Evolutionary conservation across 345 rosid species (phyloP).

Genomic region (Eucalyptus microcorys): DNA sequence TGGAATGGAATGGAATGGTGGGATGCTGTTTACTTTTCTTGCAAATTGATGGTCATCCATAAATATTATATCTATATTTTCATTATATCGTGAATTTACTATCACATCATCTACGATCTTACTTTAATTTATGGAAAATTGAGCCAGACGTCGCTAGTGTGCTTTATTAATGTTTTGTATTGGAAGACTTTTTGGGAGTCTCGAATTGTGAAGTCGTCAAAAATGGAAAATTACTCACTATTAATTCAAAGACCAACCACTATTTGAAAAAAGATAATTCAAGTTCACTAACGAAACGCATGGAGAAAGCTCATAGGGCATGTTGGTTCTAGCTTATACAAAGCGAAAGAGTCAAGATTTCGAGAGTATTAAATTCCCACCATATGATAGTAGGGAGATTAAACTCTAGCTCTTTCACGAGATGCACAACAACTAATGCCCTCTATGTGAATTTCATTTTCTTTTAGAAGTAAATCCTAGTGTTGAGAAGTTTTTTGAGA

Average conservation of each 20-base stretch:
- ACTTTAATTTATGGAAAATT: neutral
- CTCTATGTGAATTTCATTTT: neutral
- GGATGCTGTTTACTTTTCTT: neutral
- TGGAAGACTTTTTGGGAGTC: neutral
- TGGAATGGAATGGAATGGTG: neutral
- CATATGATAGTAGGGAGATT: neutral
- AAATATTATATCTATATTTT: neutral
- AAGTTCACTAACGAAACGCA: neutral
- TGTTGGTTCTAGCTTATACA: rapidly evolving
- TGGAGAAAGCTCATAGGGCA: neutral
- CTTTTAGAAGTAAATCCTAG: neutral
- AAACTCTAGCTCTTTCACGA: neutral
- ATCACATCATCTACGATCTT: neutral
- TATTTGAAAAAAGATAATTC: neutral
- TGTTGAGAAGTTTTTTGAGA: neutral
- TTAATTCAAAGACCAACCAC: neutral
- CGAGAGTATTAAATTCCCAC: neutral
- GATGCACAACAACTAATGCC: neutral
- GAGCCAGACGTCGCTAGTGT: neutral
- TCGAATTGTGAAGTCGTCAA: neutral
- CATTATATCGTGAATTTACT: neutral
- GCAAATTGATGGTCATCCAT: neutral
- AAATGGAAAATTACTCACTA: neutral
- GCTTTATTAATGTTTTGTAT: neutral
- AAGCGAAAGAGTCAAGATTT: neutral